Base-by-base conservation (phyloP, 306 rosid species). In the Pyrus pyrifolia region DNA sequence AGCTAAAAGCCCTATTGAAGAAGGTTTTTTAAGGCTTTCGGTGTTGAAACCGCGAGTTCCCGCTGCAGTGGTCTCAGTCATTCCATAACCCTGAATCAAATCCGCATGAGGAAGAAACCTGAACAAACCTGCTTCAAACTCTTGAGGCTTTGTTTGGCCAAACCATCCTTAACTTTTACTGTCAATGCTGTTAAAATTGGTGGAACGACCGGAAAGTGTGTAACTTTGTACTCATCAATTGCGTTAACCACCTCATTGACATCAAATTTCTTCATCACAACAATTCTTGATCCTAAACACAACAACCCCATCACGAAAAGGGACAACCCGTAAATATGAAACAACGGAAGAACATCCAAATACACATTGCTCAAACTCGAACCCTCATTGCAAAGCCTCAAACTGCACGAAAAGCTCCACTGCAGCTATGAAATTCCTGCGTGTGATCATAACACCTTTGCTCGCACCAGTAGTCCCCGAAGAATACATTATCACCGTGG, bases 11-110 rank as follows among this genome's bases (percentile, higher is more conserved):
- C 98, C 98, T 35, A 90, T 59, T 67, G 97, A 95, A 81, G 84
- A 80, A 79, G 81, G 86, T 17, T 85, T 92, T 78, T n/a, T 80
- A 71, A 76, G 52, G 85, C 78, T 83, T 74, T 82, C 83, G 49
- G 90, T 85, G 85, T 92, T 95, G 89, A 89, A 85, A 82, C 98
- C 93, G 2, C 97, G 91, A 72, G 97, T 74, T 84, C 93, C 97
- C 44, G 90, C 85, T 53, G 96, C 97, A 27, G 96, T 80, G 2
- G 98, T 81, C 76, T 95, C 98, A 11, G 97, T 95, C 97, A 95
- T 81, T 81, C 96, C 98, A 81, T 92, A 95, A 62, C 98, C 98
- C 97, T 94, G 97, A 86, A 92, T 92, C 75, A 94, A 76, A 83
- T 94, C 98, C 74, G 89, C 85, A 63, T 85, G 72, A 72, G 95